Evolutionary conservation across 2,329 filamentous ascomycete genomes (phyloP), one percentile per base, ranked within the genome.

Genomic region (Aspergillus aculeatus): DNA sequence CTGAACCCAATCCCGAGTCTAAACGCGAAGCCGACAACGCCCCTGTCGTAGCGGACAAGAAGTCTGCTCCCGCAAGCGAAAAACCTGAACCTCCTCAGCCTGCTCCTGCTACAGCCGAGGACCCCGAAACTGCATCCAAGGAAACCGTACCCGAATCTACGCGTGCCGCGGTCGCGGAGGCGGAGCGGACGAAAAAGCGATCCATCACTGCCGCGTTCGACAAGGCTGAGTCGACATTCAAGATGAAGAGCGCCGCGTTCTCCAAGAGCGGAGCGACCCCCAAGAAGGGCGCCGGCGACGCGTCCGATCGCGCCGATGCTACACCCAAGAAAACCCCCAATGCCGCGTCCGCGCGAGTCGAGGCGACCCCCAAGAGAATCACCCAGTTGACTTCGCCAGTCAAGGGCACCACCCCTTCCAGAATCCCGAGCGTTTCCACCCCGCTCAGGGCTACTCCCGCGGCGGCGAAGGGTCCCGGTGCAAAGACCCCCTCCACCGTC

Each of bases 401-500:
- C 35, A 24, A 35, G 23, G 51, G 41, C 49, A 52, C 57, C 47
- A 50, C 57, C 32, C 58, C 63, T 49, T 49, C 60, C 41, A 35
- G 54, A 35, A 61, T 47, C 19, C 35, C 54, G 21, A 50, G 56
- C 57, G 35, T 64, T 59, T 63, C 63, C 60, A 72, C 70, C 44
- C 63, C 71, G 57, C 49, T 67, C 57, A 64, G 64, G 50, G 3
- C 68, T 55, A 64, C 66, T 32, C 56, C 61, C 19, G 38, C 53
- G 14, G 54, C 38, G 58, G 62, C 41, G 56, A 59, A 52, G 56
- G 16, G 31, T 61, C 61, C 4, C 62, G 60, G 38, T 24, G 62
- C 71, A n/a, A 73, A 69, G 55, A 72, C 70, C 2, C 70, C 78
- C 6, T 68, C 78, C 47, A 85, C 85, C 14, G 86, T 86, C 4